Evolutionary conservation across 352 stramenopile species (phyloP).

Genomic region (Blastocystis sp.): DNA sequence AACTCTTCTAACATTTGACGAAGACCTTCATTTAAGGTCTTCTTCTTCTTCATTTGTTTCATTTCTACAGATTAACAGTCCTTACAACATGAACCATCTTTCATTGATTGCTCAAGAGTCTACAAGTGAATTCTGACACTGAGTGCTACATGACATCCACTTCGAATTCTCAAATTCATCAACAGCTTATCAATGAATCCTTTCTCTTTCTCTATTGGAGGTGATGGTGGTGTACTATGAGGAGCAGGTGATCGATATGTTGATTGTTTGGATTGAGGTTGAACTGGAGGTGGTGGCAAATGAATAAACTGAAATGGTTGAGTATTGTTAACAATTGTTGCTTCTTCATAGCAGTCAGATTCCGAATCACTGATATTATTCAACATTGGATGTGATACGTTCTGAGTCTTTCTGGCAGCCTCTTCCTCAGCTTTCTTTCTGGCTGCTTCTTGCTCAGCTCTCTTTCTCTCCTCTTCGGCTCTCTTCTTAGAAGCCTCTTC

Average conservation of each 20-base stretch:
- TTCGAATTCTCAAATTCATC: not conserved
- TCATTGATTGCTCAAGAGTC: not conserved
- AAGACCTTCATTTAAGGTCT: not conserved
- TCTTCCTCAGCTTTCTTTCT: too few relatives aligned
- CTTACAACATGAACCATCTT: not conserved
- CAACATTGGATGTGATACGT: not conserved
- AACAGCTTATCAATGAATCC: not conserved
- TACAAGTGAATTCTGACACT: not conserved
- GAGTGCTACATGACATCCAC: not conserved
- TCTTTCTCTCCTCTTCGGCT: not conserved
- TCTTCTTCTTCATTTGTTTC: not conserved
- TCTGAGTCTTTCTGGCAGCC: not conserved
- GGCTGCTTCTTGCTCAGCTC: not conserved
- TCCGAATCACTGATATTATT: not conserved
- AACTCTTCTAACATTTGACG: not conserved
- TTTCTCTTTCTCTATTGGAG: not conserved
- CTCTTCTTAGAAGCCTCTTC: not conserved
- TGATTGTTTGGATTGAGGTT: not conserved
- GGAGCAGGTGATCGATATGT: not conserved
- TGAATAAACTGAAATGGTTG: not conserved
- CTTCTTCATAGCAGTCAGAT: not conserved
- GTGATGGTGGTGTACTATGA: not conserved
- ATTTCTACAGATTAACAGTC: not conserved
- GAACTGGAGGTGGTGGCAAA: not conserved
- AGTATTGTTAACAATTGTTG: not conserved